Evolutionary conservation across 1,139 yeast genomes (phyloP), one percentile per base, ranked within the genome.

Genomic region (Magnusiomyces fungicola): DNA sequence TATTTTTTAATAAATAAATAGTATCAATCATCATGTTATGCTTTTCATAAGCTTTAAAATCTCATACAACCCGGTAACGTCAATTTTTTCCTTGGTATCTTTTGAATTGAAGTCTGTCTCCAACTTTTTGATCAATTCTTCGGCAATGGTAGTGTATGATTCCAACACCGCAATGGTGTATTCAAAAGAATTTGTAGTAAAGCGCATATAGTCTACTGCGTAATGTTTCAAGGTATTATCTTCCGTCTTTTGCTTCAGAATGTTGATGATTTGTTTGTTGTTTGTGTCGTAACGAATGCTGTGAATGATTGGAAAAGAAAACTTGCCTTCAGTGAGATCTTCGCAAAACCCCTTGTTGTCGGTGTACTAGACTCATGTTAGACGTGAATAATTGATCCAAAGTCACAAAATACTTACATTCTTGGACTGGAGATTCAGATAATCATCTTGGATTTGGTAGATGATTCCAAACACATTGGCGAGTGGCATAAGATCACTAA

Each of bases 321-420:
- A 77, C 65, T 89, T 90, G 0, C 97, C 97, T 64, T 89, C 97
- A 0, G 89, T 78, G 37, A 89, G 73, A 61, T 89, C 97, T 58
- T 89, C 96, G 48, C 95, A 88, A 50, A 76, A 79, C 0, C 96
- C 96, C 65, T 89, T 88, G 70, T 81, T 79, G 33, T 73, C 71
- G 16, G 72, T 67, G 67, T 85, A 81, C 29, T 68, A n/a, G n/a
- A n/a, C n/a, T 5, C 22, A 66, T 12, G 14, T 27, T 27, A 7
- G 30, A 27, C 12, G 30, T 27, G 30, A 7, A 7, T 7, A 12
- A 7, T 27, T 27, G 30, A 7, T 27, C 12, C 12, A 27, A 27
- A 7, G 12, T 27, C 30, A 27, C 7, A 27, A 7, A 27, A 27
- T 21, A 32, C 41, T 21, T 18, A 49, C 51, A 22, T 48, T 57